phyloP scores from a whole-genome alignment of 1,139 yeast species.

The Hyphopichia buzzinii region DNA sequence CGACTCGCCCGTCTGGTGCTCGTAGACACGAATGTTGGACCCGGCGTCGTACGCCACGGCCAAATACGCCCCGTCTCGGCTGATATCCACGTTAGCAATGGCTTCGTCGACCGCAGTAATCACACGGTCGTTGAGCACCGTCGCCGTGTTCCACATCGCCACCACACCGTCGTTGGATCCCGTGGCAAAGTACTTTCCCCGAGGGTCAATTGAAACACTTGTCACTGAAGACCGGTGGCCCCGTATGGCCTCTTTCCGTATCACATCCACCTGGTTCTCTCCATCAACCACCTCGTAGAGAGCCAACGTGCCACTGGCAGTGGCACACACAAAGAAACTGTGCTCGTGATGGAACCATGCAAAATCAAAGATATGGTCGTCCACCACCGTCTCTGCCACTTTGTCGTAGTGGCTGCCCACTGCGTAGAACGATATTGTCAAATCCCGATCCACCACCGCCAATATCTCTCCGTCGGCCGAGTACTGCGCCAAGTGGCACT shows the following conservation, averaged over 20 bases:
- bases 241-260: constrained; percentile 25
- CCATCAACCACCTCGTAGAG: constrained; percentile 20
- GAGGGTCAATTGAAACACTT: constrained; percentile 53
- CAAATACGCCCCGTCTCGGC: constrained; percentile 45
- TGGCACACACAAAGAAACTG: constrained; percentile 34
- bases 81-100: constrained; percentile 40
- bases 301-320: constrained; percentile 34
- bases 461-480: constrained; percentile 55
- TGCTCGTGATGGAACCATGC: constrained; percentile 36
- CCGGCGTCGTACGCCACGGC: constrained; percentile 47
- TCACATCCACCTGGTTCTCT: constrained; percentile 21
- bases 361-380: constrained; percentile 36
- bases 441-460: constrained; percentile 45
- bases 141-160: constrained; percentile 55
- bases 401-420: constrained; percentile 25
- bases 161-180: constrained; percentile 74
- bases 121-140: constrained; percentile 44
- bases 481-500: constrained; percentile 32
- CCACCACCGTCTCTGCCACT: constrained; percentile 20
- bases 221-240: constrained; percentile 57
- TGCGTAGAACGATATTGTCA: constrained; percentile 25
- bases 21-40: constrained; percentile 38
- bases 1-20: constrained; percentile 27
- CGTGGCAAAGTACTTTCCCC: constrained; percentile 52
- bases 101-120: constrained; percentile 52